Evolutionary conservation across 2,329 filamentous ascomycete species (phyloP).

Genomic region (Albophoma yamanashiensis): DNA sequence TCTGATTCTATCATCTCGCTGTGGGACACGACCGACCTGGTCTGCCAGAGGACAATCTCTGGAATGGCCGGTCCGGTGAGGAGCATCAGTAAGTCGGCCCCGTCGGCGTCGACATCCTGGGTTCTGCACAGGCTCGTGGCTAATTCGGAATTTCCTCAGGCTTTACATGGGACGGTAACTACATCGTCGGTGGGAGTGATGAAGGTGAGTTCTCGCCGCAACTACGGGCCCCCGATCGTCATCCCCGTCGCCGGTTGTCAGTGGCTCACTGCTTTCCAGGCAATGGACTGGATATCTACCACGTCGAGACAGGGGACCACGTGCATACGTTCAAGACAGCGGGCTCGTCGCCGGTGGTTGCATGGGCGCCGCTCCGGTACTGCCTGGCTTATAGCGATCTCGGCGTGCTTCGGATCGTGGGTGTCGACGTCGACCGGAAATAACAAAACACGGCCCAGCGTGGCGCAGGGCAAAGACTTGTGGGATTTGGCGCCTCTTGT

Average conservation of each 20-base stretch:
- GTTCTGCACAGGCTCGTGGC: background rate
- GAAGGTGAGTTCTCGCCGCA: conserved; percentile 38
- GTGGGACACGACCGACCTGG: conserved; percentile 71
- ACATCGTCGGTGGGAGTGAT: conserved; percentile 62
- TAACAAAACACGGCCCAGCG: conserved; percentile 6
- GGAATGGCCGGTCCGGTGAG: conserved; percentile 59
- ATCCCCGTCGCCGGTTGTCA: background rate
- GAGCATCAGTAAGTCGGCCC: conserved; percentile 47
- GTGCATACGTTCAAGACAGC: conserved; percentile 62
- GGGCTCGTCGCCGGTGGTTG: conserved; percentile 53
- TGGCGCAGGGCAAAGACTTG: too few relatives aligned
- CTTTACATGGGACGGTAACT: conserved; percentile 71
- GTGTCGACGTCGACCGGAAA: conserved; percentile 38
- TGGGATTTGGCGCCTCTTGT: background rate
- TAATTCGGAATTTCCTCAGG: conserved; percentile 25
- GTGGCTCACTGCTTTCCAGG: conserved; percentile 21
- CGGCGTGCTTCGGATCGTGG: conserved; percentile 58
- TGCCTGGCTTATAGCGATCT: conserved; percentile 63
- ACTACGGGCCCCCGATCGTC: background rate
- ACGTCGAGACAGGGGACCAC: conserved; percentile 63
- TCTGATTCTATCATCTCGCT: conserved; percentile 65
- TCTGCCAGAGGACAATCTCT: conserved; percentile 61
- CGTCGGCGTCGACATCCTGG: background rate
- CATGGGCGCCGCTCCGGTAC: conserved; percentile 69
- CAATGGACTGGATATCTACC: conserved; percentile 55